Percentiles rank a stretch among this genome's conserved stretches.
phyloP scores from a whole-genome alignment of 768 basidiomycete genomes.

The Phanerochaete carnosa region DNA sequence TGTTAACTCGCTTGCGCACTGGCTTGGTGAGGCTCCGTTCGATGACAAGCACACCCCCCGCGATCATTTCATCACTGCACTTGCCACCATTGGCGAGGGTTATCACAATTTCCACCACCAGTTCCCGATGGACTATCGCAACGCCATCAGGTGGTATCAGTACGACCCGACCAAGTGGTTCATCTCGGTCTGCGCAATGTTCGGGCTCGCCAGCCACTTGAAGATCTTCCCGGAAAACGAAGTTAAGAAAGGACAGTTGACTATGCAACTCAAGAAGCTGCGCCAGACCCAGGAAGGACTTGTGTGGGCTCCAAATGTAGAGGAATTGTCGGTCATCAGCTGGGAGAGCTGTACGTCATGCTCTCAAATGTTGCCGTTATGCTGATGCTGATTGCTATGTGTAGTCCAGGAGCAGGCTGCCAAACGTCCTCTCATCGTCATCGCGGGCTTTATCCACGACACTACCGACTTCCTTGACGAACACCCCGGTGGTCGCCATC shows the following conservation, averaged over 20 bases:
- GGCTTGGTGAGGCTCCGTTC: conserved; percentile 90
- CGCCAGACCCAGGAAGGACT: conserved; percentile 73
- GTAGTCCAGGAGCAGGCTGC: conserved; percentile 75
- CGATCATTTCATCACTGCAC: conserved; percentile 85
- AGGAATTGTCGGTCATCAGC: conserved; percentile 73
- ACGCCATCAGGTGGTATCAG: conserved; percentile 93
- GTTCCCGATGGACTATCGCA: conserved; percentile 97
- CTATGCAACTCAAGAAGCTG: conserved; percentile 90
- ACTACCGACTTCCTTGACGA: conserved; percentile 82
- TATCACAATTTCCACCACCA: conserved; percentile 99
- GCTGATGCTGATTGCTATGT: not conserved
- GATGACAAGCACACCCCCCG: conserved; percentile 94
- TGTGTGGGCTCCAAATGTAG: conserved; percentile 74
- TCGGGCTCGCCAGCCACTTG: conserved; percentile 61
- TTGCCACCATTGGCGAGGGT: conserved; percentile 91
- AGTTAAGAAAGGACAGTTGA: conserved; percentile 83
- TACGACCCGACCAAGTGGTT: conserved; percentile 95
- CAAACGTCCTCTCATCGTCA: conserved; percentile 77
- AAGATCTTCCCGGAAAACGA: conserved; percentile 73
- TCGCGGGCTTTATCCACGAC: conserved; percentile 94
- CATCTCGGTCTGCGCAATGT: conserved; percentile 55
- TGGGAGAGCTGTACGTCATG: conserved; percentile 82
- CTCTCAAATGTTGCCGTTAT: conserved; percentile 22
- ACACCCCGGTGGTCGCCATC: conserved; percentile 87
- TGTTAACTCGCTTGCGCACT: conserved; percentile 95